Conservation (phyloP, 208 protist species). For the Wallacemonas collosoma region DNA sequence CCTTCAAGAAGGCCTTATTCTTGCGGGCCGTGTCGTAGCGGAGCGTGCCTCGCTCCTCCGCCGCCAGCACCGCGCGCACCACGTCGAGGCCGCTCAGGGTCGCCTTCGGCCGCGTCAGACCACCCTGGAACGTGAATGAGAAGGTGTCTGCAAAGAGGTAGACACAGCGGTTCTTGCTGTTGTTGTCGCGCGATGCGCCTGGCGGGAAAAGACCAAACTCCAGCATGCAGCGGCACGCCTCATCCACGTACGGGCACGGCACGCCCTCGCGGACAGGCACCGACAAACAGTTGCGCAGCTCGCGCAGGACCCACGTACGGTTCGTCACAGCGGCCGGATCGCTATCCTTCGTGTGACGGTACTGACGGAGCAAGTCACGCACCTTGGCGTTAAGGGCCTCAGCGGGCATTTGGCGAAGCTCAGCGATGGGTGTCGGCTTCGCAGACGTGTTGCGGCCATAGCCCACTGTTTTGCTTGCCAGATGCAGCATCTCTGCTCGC, state of each 20-base stretch:
- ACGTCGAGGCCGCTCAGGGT: slow-evolving; percentile 46
- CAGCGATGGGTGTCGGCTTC: slow-evolving; percentile 67
- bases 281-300: slow-evolving; percentile 78
- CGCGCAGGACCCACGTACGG: slow-evolving; percentile 82
- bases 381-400: slow-evolving; percentile 70
- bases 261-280: slow-evolving; percentile 64
- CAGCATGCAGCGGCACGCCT: slow-evolving; percentile 49
- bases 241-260: slow-evolving; percentile 61
- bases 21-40: slow-evolving; percentile 73
- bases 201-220: slow-evolving; percentile 75
- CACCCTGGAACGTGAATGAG: slow-evolving; percentile 74
- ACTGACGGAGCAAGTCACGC: slow-evolving; percentile 71
- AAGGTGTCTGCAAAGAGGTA: slow-evolving; percentile 85
- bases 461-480: slow-evolving; percentile 77
- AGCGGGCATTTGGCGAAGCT: slow-evolving; percentile 66
- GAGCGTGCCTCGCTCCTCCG: slow-evolving; percentile 60
- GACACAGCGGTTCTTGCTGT: slow-evolving; percentile 79
- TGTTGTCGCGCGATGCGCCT: slow-evolving; percentile 44
- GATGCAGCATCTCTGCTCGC: slow-evolving; percentile 68
- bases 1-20: slow-evolving; percentile 66
- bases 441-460: slow-evolving; percentile 59
- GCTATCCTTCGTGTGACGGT: slow-evolving; percentile 48
- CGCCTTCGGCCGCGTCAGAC: slow-evolving; percentile 59
- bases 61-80: slow-evolving; percentile 58
- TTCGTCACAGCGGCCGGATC: slow-evolving; percentile 65